These are phyloP conservation scores for Nemania sp. DNA, from an alignment of 2,329 filamentous ascomycete genomes.

Conservation along the genomic window DNA sequence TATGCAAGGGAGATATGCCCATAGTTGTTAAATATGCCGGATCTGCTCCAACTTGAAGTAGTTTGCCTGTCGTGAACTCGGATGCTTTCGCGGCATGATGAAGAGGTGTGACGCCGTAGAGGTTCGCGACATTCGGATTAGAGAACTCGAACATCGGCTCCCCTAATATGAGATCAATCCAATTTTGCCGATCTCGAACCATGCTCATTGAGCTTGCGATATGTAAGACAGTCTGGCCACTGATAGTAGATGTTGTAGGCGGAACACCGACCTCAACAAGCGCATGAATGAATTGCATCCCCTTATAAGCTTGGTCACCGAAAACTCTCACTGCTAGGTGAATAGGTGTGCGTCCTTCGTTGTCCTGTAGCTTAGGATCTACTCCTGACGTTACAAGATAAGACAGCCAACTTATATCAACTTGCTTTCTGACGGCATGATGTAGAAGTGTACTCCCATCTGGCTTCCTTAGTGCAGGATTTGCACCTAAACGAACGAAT, in stretches of 20 bases:
- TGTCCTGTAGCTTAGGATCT: conserved; percentile 1
- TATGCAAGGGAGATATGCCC: conserved; percentile 7
- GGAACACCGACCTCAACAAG: conserved; percentile 7
- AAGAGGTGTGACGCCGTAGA: conserved; percentile 4
- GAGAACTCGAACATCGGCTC: conserved; percentile 10
- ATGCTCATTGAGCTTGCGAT: background rate
- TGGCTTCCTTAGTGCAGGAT: background rate
- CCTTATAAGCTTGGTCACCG: background rate
- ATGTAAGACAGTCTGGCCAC: conserved; percentile 4
- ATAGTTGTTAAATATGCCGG: background rate
- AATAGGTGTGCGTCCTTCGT: background rate
- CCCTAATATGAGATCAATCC: conserved; percentile 6
- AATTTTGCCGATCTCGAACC: background rate
- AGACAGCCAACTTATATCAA: conserved; percentile 1
- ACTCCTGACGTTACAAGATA: background rate
- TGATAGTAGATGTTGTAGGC: background rate
- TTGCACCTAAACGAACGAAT: conserved; percentile 12
- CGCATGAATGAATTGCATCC: background rate
- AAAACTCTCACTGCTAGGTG: conserved; percentile 1
- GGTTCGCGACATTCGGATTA: background rate
- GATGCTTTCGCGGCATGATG: conserved; percentile 3
- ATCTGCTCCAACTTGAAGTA: conserved; percentile 10
- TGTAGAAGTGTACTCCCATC: conserved; percentile 13
- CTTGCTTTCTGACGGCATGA: background rate
- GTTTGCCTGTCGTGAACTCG: conserved; percentile 1